A percentile compares a stretch with the other conserved stretches of the same genome.
phyloP scores from a whole-genome alignment of 257 asterid genomes.

The Solanum pinnatisectum region DNA sequence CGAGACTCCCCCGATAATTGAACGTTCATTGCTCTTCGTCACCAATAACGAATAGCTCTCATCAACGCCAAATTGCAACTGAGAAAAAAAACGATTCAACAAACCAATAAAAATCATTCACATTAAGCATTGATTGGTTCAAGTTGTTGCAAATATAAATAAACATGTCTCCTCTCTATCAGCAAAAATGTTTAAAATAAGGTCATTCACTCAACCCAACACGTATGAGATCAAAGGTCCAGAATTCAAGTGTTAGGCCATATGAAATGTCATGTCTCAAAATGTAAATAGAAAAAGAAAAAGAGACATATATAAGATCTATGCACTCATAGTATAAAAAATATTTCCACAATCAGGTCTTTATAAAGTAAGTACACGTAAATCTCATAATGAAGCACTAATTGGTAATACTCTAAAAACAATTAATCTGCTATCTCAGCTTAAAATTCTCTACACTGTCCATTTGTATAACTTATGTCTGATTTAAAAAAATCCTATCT shows the following conservation, averaged over 20 bases:
- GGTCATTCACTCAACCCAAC: neutral
- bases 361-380: neutral
- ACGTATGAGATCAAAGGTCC: neutral
- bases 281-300: neutral
- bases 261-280: neutral
- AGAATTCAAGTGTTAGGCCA: neutral
- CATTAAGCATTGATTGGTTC: neutral
- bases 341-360: neutral
- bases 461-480: neutral
- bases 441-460: neutral
- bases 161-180: neutral
- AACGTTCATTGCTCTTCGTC: slow-evolving; percentile 38
- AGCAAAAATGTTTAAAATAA: neutral
- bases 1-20: slow-evolving; percentile 50
- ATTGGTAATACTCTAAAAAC: neutral
- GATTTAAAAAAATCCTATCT: neutral
- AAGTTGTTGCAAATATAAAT: neutral
- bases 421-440: neutral
- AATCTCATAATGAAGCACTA: neutral
- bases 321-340: neutral
- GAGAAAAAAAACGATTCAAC: neutral
- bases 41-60: slow-evolving; percentile 81
- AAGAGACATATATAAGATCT: neutral
- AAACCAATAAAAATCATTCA: neutral
- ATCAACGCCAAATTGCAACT: slow-evolving; percentile 86